Evolutionary conservation across 2,329 filamentous ascomycete species (phyloP).

Genomic region (Ophidiomyces ophidiicola): DNA sequence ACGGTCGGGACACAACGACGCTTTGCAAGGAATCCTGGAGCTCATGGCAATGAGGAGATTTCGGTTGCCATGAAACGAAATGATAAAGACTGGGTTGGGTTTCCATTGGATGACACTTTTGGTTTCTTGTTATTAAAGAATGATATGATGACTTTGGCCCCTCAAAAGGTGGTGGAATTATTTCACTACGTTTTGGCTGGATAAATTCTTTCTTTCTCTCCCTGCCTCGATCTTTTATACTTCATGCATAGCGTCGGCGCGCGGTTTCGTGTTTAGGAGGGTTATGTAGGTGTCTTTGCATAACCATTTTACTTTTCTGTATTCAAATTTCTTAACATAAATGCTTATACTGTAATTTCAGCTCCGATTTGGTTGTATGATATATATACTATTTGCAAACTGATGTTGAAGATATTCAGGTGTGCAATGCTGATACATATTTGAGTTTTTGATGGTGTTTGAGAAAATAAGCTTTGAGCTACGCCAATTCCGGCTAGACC

Average conservation of each 20-base stretch:
- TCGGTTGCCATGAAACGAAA: neutral
- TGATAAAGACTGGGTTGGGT: neutral
- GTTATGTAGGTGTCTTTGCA: neutral
- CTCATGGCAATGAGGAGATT: neutral
- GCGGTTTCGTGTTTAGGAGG: conserved; percentile 6
- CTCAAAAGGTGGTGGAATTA: conserved; percentile 15
- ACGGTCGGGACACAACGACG: neutral
- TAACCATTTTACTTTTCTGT: conserved; percentile 1
- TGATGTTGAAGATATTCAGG: too few species aligned
- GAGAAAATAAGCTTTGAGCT: conserved; percentile 2
- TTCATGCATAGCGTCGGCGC: conserved; percentile 14
- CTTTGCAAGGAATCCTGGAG: neutral
- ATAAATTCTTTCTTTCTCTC: conserved; percentile 6
- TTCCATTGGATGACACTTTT: conserved; percentile 6
- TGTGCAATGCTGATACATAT: neutral
- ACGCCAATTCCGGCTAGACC: conserved; percentile 12
- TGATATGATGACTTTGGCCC: conserved; percentile 7
- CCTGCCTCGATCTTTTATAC: conserved; percentile 1
- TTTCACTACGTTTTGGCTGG: conserved; percentile 6
- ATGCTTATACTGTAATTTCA: neutral
- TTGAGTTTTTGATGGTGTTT: neutral
- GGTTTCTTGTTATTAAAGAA: conserved; percentile 10
- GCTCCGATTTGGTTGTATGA: neutral
- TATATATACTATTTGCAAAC: neutral
- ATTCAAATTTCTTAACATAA: too few species aligned